Base-by-base conservation (phyloP, 805 yeast species). In the Hanseniaspora mollemarum region DNA sequence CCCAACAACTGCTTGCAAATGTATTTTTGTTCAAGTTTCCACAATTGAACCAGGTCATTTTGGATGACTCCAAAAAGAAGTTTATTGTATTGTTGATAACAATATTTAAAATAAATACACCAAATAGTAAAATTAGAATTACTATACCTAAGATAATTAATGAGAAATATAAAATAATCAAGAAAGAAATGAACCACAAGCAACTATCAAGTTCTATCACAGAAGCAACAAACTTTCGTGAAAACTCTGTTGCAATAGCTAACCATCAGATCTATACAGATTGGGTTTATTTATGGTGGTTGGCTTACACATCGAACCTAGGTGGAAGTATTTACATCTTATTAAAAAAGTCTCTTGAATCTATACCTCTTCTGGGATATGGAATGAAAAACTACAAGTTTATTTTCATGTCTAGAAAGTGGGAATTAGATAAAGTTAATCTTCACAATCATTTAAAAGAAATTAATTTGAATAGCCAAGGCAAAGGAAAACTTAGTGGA, bases 261-360 rank as follows among this genome's bases (percentile, higher is more conserved):
- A 90, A 90, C 62, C 97, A 90, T 65, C 96, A 88, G 67, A 81
- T 90, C 22, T 90, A 90, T 63, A 79, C 90, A 3, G 98, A 90
- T 63, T 90, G 98, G 98, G 72, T 83, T 10, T 87, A 77, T 58
- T 57, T 87, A 51, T 90, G 98, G 98, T 90, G 85, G 77, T 54
- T 84, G 19, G 70, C 84, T 0, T 83, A 85, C 62, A 73, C 87
- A 5, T 76, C 86, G 12, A 64, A 72, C n/a, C 64, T 80, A 40
- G 76, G 81, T 8, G 83, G 82, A 35, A 71, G 76, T 43, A 71
- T 88, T 9, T 78, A 73, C 57, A 87, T 90, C 53, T 75, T 87
- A 54, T 70, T 88, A 63, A 90, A 90, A 64, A 84, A 80, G 54
- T 77, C 94, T 19, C 70, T 88, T 44, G 71, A 70, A 42, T 69